Evolutionary conservation across 768 basidiomycete genomes (phyloP).

Genomic region (Suillus subluteus): DNA sequence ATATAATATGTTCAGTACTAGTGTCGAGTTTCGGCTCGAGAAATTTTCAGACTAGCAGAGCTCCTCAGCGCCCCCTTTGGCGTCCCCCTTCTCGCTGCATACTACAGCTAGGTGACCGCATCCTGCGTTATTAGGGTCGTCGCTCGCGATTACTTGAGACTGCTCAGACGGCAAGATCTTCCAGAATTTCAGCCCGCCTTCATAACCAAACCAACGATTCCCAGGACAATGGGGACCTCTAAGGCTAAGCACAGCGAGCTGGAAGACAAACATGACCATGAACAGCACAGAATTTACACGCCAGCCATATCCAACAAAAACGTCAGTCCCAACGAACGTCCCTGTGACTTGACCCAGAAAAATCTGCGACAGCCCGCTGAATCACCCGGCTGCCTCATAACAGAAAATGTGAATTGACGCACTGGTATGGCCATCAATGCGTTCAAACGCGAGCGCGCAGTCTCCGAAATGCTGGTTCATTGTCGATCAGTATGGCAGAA

Average conservation of each 20-base stretch:
- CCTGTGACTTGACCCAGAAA: conserved; percentile 45
- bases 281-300: conserved; percentile 33
- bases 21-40: background rate
- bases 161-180: background rate
- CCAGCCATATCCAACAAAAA: conserved; percentile 46
- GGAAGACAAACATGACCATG: conserved; percentile 39
- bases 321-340: conserved; percentile 41
- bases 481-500: background rate
- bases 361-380: conserved; percentile 17
- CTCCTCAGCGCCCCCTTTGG: too few species aligned
- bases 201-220: conserved; percentile 59
- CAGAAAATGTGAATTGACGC: background rate
- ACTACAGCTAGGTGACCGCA: background rate
- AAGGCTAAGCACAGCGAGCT: conserved; percentile 36
- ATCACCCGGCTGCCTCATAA: background rate
- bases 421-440: conserved; percentile 32
- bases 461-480: conserved; percentile 27
- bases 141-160: background rate
- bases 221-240: conserved; percentile 41
- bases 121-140: background rate
- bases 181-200: conserved; percentile 47
- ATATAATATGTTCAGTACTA: background rate
- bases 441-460: conserved; percentile 29
- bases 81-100: background rate
- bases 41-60: background rate